Evolutionary conservation across 176 grass and related monocot genomes (phyloP).

Genomic region (Tuctoria greenei): DNA sequence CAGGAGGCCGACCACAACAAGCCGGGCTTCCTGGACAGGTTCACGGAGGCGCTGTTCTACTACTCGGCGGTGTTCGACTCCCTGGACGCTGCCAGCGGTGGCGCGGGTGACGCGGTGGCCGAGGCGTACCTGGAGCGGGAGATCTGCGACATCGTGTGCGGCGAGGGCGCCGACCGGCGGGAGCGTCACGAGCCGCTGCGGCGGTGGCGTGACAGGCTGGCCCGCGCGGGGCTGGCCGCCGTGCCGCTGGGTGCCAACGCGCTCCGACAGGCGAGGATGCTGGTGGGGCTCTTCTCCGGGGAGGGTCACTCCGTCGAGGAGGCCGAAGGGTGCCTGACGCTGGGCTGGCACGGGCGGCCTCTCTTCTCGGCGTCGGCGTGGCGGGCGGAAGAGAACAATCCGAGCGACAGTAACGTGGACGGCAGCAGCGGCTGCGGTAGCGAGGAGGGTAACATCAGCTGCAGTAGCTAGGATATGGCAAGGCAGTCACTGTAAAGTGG

Average conservation of each 20-base stretch:
- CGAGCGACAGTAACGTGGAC: slow-evolving; percentile 39
- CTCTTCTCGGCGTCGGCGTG: slow-evolving; percentile 93
- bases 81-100: slow-evolving; percentile 44
- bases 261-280: slow-evolving; percentile 88
- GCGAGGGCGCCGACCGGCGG: slow-evolving; percentile 51
- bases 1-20: slow-evolving; percentile 98
- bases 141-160: slow-evolving; percentile 86
- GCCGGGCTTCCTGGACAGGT: slow-evolving; percentile 73
- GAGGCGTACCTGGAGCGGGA: slow-evolving; percentile 78
- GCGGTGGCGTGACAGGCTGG: slow-evolving; percentile 59
- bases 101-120: slow-evolving; percentile 46
- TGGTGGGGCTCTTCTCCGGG: slow-evolving; percentile 84
- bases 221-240: slow-evolving; percentile 40
- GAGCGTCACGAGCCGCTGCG: slow-evolving; percentile 91
- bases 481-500: neutral
- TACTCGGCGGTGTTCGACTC: slow-evolving; percentile 97
- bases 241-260: slow-evolving; percentile 80
- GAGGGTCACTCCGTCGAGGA: slow-evolving; percentile 88
- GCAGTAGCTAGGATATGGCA: neutral
- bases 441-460: slow-evolving; percentile 47
- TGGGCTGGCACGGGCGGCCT: slow-evolving; percentile 82
- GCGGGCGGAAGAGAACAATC: slow-evolving; percentile 39
- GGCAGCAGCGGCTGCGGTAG: slow-evolving; percentile 14
- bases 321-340: slow-evolving; percentile 74
- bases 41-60: slow-evolving; percentile 95